These are phyloP conservation scores for Amorphotheca resinae DNA, from an alignment of 495 filamentous ascomycete genomes.

Conservation along the genomic window DNA sequence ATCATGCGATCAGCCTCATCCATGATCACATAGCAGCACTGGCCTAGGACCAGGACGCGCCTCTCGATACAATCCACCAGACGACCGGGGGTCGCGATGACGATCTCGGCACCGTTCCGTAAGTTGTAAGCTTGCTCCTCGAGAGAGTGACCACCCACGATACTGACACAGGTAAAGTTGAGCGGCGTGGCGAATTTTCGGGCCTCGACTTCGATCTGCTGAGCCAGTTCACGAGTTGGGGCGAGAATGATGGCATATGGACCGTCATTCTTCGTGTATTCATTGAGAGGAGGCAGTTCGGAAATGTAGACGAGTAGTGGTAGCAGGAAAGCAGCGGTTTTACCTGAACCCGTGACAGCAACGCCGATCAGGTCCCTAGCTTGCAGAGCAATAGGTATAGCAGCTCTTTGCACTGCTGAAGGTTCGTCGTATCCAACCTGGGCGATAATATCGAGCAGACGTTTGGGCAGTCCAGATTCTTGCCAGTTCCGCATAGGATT, in stretches of 20 bases:
- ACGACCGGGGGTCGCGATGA: constrained; percentile 95
- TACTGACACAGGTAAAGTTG: constrained; percentile 90
- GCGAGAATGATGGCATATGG: constrained; percentile 95
- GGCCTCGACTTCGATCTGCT: constrained; percentile 94
- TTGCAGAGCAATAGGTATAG: constrained; percentile 91
- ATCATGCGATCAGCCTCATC: constrained; percentile 99
- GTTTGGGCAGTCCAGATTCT: constrained; percentile 71
- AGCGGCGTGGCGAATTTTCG: constrained; percentile 86
- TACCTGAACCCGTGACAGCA: constrained; percentile 96
- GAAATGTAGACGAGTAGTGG: constrained; percentile 96
- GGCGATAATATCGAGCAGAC: constrained; percentile 70
- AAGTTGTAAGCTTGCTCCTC: constrained; percentile 92
- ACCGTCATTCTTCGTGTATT: constrained; percentile 86
- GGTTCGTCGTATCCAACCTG: constrained; percentile 89
- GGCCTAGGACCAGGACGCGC: constrained; percentile 76
- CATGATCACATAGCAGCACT: constrained; percentile 95
- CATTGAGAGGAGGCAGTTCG: constrained; percentile 72
- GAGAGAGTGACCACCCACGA: constrained; percentile 90
- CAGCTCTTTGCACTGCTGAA: constrained; percentile 81
- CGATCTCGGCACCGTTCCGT: constrained; percentile 94
- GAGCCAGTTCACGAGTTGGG: constrained; percentile 94
- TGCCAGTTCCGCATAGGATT: constrained; percentile 95
- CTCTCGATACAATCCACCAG: constrained; percentile 95
- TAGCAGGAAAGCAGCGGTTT: constrained; percentile 91
- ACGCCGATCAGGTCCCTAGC: constrained; percentile 94